Evolutionary conservation across 2,329 filamentous ascomycete genomes (phyloP).

Genomic region (Aureobasidium sp.): DNA sequence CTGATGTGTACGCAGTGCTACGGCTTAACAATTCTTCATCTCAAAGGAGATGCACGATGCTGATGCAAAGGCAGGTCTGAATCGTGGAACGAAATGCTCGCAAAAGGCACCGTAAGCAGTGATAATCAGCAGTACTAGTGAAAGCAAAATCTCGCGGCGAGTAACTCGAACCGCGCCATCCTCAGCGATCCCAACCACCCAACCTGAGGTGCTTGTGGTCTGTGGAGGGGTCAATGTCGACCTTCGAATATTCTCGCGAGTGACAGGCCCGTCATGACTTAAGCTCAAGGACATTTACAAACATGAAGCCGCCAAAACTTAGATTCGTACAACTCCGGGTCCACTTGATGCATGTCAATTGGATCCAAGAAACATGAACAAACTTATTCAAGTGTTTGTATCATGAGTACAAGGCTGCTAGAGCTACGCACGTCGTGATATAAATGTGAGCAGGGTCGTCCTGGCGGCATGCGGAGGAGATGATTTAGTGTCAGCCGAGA

Average conservation of each 20-base stretch:
- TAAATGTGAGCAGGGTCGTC: neutral
- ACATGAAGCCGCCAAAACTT: neutral
- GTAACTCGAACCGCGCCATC: neutral
- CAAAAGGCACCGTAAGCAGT: neutral
- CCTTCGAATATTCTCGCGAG: neutral
- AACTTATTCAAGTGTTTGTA: neutral
- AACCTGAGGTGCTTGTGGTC: neutral
- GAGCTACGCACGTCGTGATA: neutral
- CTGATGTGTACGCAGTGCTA: neutral
- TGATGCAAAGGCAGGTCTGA: neutral
- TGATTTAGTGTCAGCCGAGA: neutral
- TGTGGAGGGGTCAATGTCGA: neutral
- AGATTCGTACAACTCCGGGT: no score
- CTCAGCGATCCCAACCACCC: neutral
- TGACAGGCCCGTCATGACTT: neutral
- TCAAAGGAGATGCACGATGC: no score
- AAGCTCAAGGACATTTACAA: neutral
- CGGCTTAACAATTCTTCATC: neutral
- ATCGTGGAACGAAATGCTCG: neutral
- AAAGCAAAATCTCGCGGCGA: neutral
- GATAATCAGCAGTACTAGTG: slow-evolving; percentile 4
- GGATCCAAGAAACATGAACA: neutral
- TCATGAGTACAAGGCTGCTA: neutral
- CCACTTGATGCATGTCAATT: neutral
- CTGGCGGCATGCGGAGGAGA: neutral